Conservation (phyloP, 495 filamentous ascomycete species). For the Melanomma pulvis-pyrius region DNA sequence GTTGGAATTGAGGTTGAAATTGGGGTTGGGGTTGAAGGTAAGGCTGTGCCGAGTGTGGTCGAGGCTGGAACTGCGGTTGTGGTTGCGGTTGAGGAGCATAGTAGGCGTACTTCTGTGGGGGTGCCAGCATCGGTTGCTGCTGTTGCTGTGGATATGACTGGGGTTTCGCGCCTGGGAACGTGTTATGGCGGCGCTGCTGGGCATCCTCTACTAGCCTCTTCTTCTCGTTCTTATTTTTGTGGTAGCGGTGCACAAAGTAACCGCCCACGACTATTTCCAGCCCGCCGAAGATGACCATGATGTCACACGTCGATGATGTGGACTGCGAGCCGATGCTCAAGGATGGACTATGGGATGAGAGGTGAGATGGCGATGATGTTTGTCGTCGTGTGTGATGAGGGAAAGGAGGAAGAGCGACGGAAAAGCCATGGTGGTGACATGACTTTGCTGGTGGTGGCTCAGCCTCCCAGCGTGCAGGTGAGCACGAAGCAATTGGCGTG, state of each 20-base stretch:
- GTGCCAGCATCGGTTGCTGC: neutral
- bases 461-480: conserved; percentile 7
- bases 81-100: conserved; percentile 12
- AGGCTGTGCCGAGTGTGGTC: conserved; percentile 7
- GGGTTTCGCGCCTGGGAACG: conserved; percentile 27
- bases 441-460: conserved; percentile 22
- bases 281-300: conserved; percentile 33
- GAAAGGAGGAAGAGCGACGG: conserved; percentile 2
- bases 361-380: neutral
- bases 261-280: conserved; percentile 32
- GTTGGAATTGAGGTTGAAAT: conserved; percentile 10
- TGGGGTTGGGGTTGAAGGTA: neutral
- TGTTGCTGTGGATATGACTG: conserved; percentile 12
- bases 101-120: conserved; percentile 20
- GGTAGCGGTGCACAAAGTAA: conserved; percentile 27
- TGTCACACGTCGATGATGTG: conserved; percentile 1
- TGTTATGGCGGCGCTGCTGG: conserved; percentile 11
- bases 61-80: conserved; percentile 10
- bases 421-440: neutral
- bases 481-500: neutral
- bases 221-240: conserved; percentile 33
- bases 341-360: neutral
- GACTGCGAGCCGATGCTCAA: neutral
- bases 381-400: neutral
- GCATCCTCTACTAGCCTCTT: conserved; percentile 25